These are phyloP conservation scores for Pleurotus giganteus DNA, from an alignment of 768 basidiomycete species.

Conservation along the genomic window DNA sequence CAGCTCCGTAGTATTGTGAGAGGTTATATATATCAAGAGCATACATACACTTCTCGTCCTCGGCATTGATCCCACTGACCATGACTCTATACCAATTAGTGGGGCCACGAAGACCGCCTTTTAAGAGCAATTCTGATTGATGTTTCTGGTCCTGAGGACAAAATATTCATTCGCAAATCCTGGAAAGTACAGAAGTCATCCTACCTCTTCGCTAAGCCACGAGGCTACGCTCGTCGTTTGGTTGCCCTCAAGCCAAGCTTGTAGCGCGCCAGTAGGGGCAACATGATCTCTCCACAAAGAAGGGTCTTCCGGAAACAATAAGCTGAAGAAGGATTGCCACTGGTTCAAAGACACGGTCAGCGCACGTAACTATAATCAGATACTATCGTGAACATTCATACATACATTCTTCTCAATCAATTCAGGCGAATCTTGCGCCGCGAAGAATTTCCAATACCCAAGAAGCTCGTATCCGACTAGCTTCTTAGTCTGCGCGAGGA, in stretches of 20 bases:
- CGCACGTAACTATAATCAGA: not conserved
- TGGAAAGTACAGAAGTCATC: too few species aligned
- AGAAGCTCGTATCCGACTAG: constrained; percentile 25
- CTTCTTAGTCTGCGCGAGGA: constrained; percentile 17
- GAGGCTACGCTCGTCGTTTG: constrained; percentile 22
- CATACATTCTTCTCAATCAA: constrained; percentile 38
- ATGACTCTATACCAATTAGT: constrained; percentile 33
- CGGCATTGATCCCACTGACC: constrained; percentile 21
- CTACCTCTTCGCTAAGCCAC: constrained; percentile 1
- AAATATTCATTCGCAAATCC: not conserved
- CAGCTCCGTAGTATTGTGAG: too few species aligned
- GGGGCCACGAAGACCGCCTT: constrained; percentile 29
- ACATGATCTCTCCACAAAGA: constrained; percentile 34
- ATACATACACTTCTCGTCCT: constrained; percentile 37
- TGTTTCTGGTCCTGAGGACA: constrained; percentile 23
- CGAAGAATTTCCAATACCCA: constrained; percentile 38
- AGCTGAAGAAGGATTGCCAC: constrained; percentile 37
- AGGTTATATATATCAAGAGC: too few species aligned
- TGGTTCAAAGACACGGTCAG: constrained; percentile 13
- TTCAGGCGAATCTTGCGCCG: constrained; percentile 28
- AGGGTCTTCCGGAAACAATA: constrained; percentile 30
- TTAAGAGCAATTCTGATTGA: constrained; percentile 17
- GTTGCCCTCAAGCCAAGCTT: constrained; percentile 31
- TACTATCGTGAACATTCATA: too few species aligned
- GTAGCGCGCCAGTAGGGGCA: constrained; percentile 33